Evolutionary conservation across 805 yeast genomes (phyloP), one percentile per base, ranked within the genome.

Genomic region (Wickerhamiella dianesei): DNA sequence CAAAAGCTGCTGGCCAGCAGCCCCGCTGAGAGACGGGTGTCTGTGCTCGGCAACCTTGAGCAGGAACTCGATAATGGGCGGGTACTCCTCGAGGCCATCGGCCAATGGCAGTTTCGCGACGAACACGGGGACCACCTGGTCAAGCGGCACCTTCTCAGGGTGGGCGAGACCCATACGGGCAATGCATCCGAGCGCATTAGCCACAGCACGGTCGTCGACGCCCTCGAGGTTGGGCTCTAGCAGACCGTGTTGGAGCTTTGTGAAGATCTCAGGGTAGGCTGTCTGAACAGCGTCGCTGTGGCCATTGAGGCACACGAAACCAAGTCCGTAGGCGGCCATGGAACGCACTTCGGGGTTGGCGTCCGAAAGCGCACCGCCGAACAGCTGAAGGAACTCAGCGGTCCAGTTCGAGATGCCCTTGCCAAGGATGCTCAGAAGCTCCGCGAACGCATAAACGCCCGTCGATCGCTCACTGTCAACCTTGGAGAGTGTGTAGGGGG

Each of bases 121-220:
- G 59, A 92, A 71, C 20, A 72, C 75, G 44, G 95, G 94, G 19
- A 82, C 69, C 40, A 89, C 76, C 47, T 78, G 87, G 50, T 74
- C 77, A 54, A 86, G 66, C 50, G 96, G 96, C 55, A 88, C 78
- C 16, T 56, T 53, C 36, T 66, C 67, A 57, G 76, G 78, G 63
- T 82, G 75, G 61, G 81, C 80, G 63, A 84, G 69, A 13, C 83
- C 75, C 83, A 92, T 73, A 67, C 98, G 79, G 16, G 95, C 88
- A 48, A 88, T 95, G 74, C 97, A 92, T 40, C 98, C 98, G 64
- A 92, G 82, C 3, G 95, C 95, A 64, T 92, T 92, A 50, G 97
- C 96, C 56, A 76, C 77, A 4, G 94, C 78, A 69, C 95, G 75
- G 67, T 80, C 80, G 56, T 84, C 75, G 50, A 77, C 81, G 48